Base-by-base conservation (phyloP, 1,284 basidiomycete genomes). In the Mycena citricolor region DNA sequence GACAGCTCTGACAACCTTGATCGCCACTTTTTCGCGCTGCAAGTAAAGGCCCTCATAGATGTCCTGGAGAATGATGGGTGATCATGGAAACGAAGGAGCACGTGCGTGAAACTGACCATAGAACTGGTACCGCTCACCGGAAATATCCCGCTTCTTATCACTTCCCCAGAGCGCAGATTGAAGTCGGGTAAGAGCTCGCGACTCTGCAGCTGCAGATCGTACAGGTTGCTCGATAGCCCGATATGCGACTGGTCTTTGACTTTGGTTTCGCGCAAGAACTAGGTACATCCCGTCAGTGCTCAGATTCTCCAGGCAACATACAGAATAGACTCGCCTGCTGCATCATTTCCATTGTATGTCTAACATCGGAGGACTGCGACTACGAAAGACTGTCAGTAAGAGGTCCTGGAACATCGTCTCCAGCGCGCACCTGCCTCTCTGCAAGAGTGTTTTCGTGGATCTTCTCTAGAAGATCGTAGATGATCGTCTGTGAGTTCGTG, bases 1-100 rank as follows among this genome's bases (percentile, higher is more conserved):
- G 33, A 78, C 67, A 11, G 75, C 69, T 25, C 77, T 70, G 25
- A 80, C 60, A 11, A 72, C 69, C 54, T 80, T 80, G 56, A 80
- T 73, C 2, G 74, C 73, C 3, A 79, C 77, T 40, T 75, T 76
- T 52, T 77, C 71, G 31, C 68, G 62, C 28, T 66, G 63, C 1
- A 81, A 67, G 62, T 81, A 77, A 34, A 75, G 44, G 6, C 78
- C 69, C 56, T 81, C 67, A 64, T 74, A 70, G 5, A 52, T 52
- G 8, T 52, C 50, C 37, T 45, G 24, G 24, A 2, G 24, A 13
- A 33, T n/a, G 12, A 8, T 16, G n/a, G n/a, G n/a, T n/a, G n/a
- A n/a, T 7, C 19, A 16, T 39, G 17, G 35, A 22, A 12, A 5
- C 23, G 30, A 25, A 21, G 14, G 11, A 5, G 35, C 14, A 34